Evolutionary conservation across 257 asterid genomes (phyloP), one percentile per base, ranked within the genome.

Genomic region (Solanum peruvianum): DNA sequence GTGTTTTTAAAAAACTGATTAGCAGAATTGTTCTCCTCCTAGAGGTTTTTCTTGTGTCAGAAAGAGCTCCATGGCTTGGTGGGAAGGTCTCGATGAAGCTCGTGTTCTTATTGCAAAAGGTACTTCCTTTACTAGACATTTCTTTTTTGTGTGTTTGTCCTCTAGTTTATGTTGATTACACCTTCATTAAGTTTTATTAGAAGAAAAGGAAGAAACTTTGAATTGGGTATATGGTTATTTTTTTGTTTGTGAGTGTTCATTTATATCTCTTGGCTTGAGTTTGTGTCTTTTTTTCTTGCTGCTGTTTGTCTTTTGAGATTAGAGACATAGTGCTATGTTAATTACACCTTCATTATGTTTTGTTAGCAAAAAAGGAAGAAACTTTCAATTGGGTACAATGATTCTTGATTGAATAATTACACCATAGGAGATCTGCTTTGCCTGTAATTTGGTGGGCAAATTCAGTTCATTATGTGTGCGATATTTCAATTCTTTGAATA

Each of bases 51-150:
- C 31, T 20, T 69, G 72, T 49, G 84, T 33, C 15, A 72, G 25
- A 41, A 45, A 86, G 87, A 89, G 89, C 90, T 47, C 18, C 33
- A 96, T 96, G 99, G 92, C 93, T 86, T 94, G 96, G 98, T 91
- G 93, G 94, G 98, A 92, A 88, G 95, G 93, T 86, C 88, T 91
- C 35, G 89, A 87, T 67, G 98, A 94, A 91, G 90, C 92, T 72
- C 97, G 98, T 31, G 94, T 97, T 78, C 93, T 97, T 31, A 90
- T 97, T 75, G 95, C 96, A 8, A 95, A 92, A 88, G 98, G 98
- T 95, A 88, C 20, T 39, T 15, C 75, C 52, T 56, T 56, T 56
- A 56, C 7, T 56, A 56, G 0, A 18, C 25, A 6, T 52, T 52
- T 52, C 7, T 12, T 45, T 45, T 52, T 7, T 56, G 5, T 56